Base-by-base conservation (phyloP, 2,329 filamentous ascomycete genomes). In the Hortaea sp. region DNA sequence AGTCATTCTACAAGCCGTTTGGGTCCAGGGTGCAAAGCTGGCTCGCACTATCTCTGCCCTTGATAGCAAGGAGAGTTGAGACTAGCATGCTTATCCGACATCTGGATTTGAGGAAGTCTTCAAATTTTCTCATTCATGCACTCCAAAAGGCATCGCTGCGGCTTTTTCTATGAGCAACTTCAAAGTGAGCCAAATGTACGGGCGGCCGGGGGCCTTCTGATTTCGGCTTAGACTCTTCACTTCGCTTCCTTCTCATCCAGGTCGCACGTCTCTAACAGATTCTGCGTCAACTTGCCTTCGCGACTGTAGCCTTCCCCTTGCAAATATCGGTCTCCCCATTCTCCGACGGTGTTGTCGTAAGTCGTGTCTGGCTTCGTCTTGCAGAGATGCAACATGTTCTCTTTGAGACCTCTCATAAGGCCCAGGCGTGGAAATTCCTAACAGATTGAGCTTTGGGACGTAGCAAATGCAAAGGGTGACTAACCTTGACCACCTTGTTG, bases 351-450 rank as follows among this genome's bases (percentile, higher is more conserved):
- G 46, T 64, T 67, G 44, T 62, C 57, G 48, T 62, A 61, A 2
- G 64, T 71, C 1, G 66, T 65, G 27, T 56, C 52, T 1, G 69
- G 67, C 57, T 73, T 73, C 5, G 54, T 61, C 50, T 45, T 52
- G 49, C 69, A 71, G 10, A 72, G 58, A 52, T 64, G 63, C 43
- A 66, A 59, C 51, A 70, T 58, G 10, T 66, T 63, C 27, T 64
- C 57, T 42, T 65, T 69, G 29, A 70, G 39, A 1, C 56, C 59
- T 1, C 58, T 55, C 44, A 57, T 60, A 40, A 72, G 59, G 29
- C 59, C 57, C 4, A 57, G 46, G 11, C 61, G 58, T 7, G 70
- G 69, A 43, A 64, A 68, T 47, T 48, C 50, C 52, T 53, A 38
- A 20, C 20, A 20, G 20, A 20, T 20, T 20, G 20, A 20, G 20